Evolutionary conservation across 2,329 filamentous ascomycete genomes (phyloP).

Genomic region (Fusarium mundagurra): DNA sequence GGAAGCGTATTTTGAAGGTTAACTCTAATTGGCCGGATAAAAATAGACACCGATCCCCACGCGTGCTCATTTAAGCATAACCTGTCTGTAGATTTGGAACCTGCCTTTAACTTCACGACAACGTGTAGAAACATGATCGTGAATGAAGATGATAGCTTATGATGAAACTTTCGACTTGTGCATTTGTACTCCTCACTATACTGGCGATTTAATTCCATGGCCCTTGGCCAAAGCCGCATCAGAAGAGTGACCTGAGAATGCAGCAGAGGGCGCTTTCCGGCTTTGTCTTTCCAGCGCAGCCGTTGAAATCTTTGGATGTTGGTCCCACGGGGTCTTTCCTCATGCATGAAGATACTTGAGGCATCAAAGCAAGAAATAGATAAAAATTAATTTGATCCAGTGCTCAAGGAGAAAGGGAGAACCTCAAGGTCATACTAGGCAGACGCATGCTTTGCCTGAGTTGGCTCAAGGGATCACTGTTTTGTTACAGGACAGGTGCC

Average conservation of each 20-base stretch:
- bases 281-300: neutral
- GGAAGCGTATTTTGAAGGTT: neutral
- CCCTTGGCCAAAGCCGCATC: neutral
- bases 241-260: neutral
- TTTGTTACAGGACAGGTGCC: too few species aligned
- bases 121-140: neutral
- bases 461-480: neutral
- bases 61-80: neutral
- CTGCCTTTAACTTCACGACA: neutral
- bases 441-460: neutral
- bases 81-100: neutral
- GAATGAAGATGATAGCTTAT: neutral
- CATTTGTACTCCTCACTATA: rapidly evolving
- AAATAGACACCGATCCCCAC: neutral
- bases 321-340: too few species aligned
- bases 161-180: neutral
- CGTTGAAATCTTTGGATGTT: neutral
- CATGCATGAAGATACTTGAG: too few species aligned
- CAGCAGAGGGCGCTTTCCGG: neutral
- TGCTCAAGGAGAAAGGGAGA: neutral
- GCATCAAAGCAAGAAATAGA: neutral
- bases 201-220: rapidly evolving
- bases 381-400: too few species aligned
- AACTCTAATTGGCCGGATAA: neutral
- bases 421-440: neutral